Conservation (phyloP, 1,139 yeast genomes). For the Diutina rugosa region DNA sequence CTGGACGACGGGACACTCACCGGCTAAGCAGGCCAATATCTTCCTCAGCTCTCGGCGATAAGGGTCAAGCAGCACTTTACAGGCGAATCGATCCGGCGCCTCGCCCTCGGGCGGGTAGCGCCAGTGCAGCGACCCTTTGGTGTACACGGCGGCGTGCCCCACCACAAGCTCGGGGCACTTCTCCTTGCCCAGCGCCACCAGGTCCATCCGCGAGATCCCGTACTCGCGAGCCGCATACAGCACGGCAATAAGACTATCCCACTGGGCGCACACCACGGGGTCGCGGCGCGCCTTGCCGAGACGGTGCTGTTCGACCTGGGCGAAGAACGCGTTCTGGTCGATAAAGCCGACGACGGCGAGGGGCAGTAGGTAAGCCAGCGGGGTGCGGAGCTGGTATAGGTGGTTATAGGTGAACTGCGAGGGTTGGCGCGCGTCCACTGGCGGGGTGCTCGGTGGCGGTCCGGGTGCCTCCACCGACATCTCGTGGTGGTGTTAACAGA, state of each 20-base stretch:
- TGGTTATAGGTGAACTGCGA: background rate
- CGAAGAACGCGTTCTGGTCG: slow-evolving; percentile 90
- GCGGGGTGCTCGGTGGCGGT: background rate
- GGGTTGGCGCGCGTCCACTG: background rate
- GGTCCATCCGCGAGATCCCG: slow-evolving; percentile 74
- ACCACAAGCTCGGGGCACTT: slow-evolving; percentile 67
- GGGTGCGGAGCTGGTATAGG: background rate
- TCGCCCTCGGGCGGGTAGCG: slow-evolving; percentile 26
- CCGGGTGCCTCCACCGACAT: background rate
- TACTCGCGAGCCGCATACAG: slow-evolving; percentile 76
- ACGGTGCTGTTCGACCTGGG: slow-evolving; percentile 82
- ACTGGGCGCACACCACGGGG: slow-evolving; percentile 91
- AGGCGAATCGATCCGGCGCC: slow-evolving; percentile 32
- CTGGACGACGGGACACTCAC: slow-evolving; percentile 55
- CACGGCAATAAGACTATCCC: slow-evolving; percentile 84
- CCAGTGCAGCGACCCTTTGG: slow-evolving; percentile 80
- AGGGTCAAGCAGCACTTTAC: slow-evolving; percentile 86
- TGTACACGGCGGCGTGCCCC: slow-evolving; percentile 91
- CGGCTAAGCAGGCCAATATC: slow-evolving; percentile 48
- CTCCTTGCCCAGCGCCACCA: slow-evolving; percentile 47
- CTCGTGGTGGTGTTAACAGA: no score
- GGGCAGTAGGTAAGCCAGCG: slow-evolving; percentile 41
- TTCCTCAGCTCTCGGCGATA: slow-evolving; percentile 80
- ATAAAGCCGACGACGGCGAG: slow-evolving; percentile 75
- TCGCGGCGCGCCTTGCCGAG: slow-evolving; percentile 49